Conservation (phyloP, 2,329 filamentous ascomycete genomes). For the Aspergillus pseudonomiae region DNA sequence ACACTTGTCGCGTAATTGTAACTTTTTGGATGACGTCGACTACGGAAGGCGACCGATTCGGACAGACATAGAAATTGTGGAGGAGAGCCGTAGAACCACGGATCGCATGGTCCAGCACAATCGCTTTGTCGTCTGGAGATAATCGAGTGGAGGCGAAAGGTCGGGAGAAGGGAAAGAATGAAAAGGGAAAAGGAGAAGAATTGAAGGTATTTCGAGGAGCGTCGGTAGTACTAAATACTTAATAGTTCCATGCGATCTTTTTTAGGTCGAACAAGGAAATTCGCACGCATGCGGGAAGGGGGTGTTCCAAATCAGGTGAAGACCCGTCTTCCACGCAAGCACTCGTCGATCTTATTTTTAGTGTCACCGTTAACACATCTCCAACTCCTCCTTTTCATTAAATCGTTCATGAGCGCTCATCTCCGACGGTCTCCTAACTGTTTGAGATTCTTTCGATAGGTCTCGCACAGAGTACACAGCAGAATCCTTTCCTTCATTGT, state of each 20-base stretch:
- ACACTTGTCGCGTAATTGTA: not conserved
- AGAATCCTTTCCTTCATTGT: not conserved
- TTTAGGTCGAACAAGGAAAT: slow-evolving; percentile 1
- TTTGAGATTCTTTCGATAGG: not conserved
- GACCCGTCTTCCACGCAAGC: slow-evolving; percentile 31
- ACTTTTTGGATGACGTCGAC: slow-evolving; percentile 18
- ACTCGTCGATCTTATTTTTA: slow-evolving; percentile 23
- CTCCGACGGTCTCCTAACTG: not conserved
- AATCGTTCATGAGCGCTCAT: not conserved
- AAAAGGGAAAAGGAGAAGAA: not conserved
- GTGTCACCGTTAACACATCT: not conserved
- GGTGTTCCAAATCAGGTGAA: slow-evolving; percentile 18
- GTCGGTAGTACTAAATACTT: not conserved
- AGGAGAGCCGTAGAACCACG: slow-evolving; percentile 18
- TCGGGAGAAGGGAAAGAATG: not conserved
- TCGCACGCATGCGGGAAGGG: slow-evolving; percentile 12
- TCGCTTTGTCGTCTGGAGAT: not conserved
- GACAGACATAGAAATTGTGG: slow-evolving; percentile 13
- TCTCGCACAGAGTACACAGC: not conserved
- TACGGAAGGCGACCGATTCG: slow-evolving; percentile 16
- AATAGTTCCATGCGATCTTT: not conserved
- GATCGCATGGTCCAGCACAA: slow-evolving; percentile 25
- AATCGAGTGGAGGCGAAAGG: not conserved
- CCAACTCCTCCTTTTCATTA: not conserved
- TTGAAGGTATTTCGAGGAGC: slow-evolving; percentile 6